Evolutionary conservation across 1,284 basidiomycete species (phyloP).

Genomic region (Papiliotrema nemorosa): DNA sequence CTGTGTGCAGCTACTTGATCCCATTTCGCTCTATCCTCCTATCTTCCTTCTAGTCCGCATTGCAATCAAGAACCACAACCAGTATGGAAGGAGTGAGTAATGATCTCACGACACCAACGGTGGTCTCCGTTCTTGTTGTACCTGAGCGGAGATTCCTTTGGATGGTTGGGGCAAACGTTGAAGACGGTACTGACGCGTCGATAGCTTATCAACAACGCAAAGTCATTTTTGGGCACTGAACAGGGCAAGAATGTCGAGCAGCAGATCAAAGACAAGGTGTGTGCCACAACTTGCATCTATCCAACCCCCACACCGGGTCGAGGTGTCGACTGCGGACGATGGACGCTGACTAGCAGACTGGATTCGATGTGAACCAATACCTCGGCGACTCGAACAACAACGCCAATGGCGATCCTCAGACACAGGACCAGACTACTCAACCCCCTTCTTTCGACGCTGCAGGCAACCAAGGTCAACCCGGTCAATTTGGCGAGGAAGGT

Average conservation of each 20-base stretch:
- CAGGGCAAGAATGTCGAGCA: conserved; percentile 23
- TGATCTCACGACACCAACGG: too few relatives aligned
- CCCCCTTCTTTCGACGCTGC: conserved; percentile 4
- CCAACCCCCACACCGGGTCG: background rate
- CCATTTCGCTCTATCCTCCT: too few relatives aligned
- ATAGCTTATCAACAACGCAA: conserved; percentile 27
- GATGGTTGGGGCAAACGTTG: too few relatives aligned
- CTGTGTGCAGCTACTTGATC: too few relatives aligned
- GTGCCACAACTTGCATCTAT: background rate
- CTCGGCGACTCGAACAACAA: background rate
- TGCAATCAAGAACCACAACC: too few relatives aligned
- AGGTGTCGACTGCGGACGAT: background rate
- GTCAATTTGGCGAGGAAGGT: conserved; percentile 22
- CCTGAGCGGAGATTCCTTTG: too few relatives aligned
- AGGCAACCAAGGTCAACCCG: conserved; percentile 15
- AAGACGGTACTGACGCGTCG: too few relatives aligned
- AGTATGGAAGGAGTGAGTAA: too few relatives aligned
- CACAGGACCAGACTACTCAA: conserved; percentile 1
- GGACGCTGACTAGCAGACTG: conserved; percentile 5
- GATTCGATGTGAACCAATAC: conserved; percentile 9
- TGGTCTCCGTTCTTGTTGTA: too few relatives aligned
- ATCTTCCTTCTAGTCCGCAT: too few relatives aligned
- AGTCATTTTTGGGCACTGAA: conserved; percentile 25
- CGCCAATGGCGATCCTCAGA: conserved; percentile 2
- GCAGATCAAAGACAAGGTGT: conserved; percentile 12